Conservation (phyloP, 352 stramenopile genomes). For the Pythium brachiatum region DNA sequence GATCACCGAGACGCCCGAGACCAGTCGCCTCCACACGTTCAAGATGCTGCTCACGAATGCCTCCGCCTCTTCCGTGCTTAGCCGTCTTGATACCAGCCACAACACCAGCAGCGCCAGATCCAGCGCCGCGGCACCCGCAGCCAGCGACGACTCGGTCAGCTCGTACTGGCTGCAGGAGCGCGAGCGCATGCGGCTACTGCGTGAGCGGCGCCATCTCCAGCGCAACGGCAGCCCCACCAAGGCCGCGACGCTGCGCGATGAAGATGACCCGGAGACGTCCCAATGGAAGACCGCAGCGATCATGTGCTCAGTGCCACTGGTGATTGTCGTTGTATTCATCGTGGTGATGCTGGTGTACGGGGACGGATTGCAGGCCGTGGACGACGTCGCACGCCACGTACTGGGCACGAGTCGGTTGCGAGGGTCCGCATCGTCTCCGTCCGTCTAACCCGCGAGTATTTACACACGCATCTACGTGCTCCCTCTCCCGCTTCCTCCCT, state of each 20-base stretch:
- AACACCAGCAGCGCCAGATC: constrained; percentile 18
- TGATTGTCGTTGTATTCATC: constrained; percentile 56
- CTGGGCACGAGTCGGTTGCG: constrained; percentile 20
- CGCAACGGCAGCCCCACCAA: constrained; percentile 21
- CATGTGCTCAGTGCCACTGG: constrained; percentile 71
- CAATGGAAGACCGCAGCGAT: constrained; percentile 47
- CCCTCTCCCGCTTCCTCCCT: no score
- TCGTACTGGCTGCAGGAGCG: constrained; percentile 82
- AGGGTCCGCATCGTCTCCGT: constrained; percentile 1
- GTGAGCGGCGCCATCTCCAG: constrained; percentile 13
- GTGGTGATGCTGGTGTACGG: constrained; percentile 53
- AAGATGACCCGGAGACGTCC: constrained; percentile 11
- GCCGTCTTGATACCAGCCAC: background rate
- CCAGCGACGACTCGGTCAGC: constrained; percentile 27
- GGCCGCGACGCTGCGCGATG: constrained; percentile 11
- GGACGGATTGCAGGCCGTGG: constrained; percentile 14
- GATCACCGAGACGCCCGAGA: constrained; percentile 18
- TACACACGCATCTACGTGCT: background rate
- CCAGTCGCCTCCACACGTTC: constrained; percentile 15
- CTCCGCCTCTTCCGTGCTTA: background rate
- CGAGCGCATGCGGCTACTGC: constrained; percentile 40
- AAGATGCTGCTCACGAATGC: constrained; percentile 26
- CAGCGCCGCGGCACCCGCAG: constrained; percentile 12
- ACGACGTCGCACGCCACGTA: constrained; percentile 15
- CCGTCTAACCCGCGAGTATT: background rate